Conservation (phyloP, 169 alveolate genomes). For the Miamiensis avidus region DNA sequence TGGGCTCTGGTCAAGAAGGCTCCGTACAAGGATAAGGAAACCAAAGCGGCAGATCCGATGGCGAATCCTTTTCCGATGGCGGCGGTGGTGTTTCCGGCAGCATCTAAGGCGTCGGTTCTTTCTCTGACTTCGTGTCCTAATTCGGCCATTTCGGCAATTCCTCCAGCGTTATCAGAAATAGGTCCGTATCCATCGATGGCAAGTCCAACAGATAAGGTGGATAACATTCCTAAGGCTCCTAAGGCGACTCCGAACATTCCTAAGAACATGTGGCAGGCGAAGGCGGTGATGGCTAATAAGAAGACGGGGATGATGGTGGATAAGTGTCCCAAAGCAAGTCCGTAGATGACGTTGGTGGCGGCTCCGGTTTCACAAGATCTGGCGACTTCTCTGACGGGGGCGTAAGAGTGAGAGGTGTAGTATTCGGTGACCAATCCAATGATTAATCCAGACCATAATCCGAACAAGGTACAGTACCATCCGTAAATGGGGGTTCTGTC, state of each 20-base stretch:
- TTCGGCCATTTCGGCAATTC: conserved; percentile 71
- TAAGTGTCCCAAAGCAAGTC: conserved; percentile 67
- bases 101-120: conserved; percentile 64
- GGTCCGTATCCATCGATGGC: conserved; percentile 81
- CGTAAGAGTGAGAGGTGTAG: conserved; percentile 63
- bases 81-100: conserved; percentile 81
- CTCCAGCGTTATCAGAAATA: conserved; percentile 77
- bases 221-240: conserved; percentile 76
- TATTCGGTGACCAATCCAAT: conserved; percentile 66
- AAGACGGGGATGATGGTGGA: conserved; percentile 63
- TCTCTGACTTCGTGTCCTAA: conserved; percentile 59
- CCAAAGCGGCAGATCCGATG: conserved; percentile 75
- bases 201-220: conserved; percentile 61
- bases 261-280: conserved; percentile 51
- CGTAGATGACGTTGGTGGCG: conserved; percentile 71
- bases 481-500: conserved; percentile 47
- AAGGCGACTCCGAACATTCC: conserved; percentile 73
- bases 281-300: conserved; percentile 63
- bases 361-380: conserved; percentile 71
- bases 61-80: conserved; percentile 82
- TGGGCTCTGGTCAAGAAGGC: conserved; percentile 70
- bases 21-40: conserved; percentile 71
- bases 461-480: conserved; percentile 50
- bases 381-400: conserved; percentile 66
- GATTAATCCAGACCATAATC: conserved; percentile 64